A percentile compares a stretch with the other conserved stretches of the same genome.
These are phyloP conservation scores for Metarhizium sp. DNA, from an alignment of 2,329 filamentous ascomycete species.

Conservation along the genomic window DNA sequence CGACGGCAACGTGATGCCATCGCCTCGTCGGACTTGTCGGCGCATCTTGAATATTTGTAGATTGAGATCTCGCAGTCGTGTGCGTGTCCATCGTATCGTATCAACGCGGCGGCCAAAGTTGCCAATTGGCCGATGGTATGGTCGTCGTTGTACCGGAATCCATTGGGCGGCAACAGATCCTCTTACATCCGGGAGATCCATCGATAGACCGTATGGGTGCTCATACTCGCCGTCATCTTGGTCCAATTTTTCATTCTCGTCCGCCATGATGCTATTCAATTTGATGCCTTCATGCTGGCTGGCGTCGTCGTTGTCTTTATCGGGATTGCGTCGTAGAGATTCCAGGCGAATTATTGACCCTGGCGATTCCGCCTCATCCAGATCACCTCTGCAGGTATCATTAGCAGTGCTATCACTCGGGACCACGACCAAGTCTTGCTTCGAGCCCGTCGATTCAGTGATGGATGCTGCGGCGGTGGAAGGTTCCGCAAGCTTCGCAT, in stretches of 20 bases:
- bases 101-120: constrained; percentile 83
- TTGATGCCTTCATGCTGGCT: neutral
- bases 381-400: neutral
- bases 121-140: constrained; percentile 58
- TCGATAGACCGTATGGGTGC: constrained; percentile 26
- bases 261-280: neutral
- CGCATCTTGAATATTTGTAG: constrained; percentile 52
- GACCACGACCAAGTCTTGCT: constrained; percentile 1
- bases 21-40: constrained; percentile 62
- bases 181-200: constrained; percentile 28
- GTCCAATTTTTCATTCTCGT: constrained; percentile 9
- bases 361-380: constrained; percentile 6
- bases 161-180: constrained; percentile 60
- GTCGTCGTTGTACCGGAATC: constrained; percentile 63
- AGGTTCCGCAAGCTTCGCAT: neutral
- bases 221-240: constrained; percentile 22
- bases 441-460: constrained; percentile 1
- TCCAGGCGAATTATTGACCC: constrained; percentile 4
- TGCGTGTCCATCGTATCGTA: constrained; percentile 82
- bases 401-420: constrained; percentile 4
- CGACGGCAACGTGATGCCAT: constrained; percentile 58
- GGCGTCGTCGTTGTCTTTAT: neutral
- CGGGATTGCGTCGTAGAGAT: neutral
- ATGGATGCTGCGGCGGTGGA: neutral
- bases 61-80: constrained; percentile 31